These are phyloP conservation scores for Chlorella variabilis DNA, from an alignment of 163 green algal genomes.

Conservation along the genomic window DNA sequence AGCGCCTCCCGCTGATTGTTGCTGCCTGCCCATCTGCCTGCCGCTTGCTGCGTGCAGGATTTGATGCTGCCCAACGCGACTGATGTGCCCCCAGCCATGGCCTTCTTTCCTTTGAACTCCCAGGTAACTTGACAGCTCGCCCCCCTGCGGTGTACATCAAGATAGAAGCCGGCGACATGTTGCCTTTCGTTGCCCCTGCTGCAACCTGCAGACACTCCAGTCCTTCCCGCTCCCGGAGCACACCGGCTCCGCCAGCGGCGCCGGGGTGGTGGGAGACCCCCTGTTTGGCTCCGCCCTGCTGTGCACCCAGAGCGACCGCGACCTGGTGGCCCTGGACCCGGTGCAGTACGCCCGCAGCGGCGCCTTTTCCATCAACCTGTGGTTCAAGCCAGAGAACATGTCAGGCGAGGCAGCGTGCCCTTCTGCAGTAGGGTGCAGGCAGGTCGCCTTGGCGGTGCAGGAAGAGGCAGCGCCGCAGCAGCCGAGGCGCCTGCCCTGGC, in stretches of 20 bases:
- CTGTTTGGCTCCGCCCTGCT: conserved; percentile 45
- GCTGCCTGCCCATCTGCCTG: no score
- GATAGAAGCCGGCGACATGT: no score
- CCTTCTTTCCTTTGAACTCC: conserved; percentile 46
- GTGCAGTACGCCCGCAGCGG: conserved; percentile 58
- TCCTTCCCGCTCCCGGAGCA: conserved; percentile 49
- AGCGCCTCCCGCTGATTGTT: no score
- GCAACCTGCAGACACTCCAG: conserved; percentile 19
- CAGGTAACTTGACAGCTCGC: not conserved
- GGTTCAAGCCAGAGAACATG: conserved; percentile 55
- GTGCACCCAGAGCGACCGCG: conserved; percentile 14
- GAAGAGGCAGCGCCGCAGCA: no score
- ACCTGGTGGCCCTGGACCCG: conserved; percentile 38
- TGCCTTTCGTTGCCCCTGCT: no score
- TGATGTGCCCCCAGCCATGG: conserved; percentile 11
- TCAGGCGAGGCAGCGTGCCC: no score
- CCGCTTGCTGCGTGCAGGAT: not conserved
- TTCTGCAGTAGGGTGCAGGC: not conserved
- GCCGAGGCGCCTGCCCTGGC: no score
- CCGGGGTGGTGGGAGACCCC: conserved; percentile 25
- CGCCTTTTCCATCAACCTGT: conserved; percentile 73
- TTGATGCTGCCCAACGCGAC: conserved; percentile 27
- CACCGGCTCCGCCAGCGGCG: not conserved
- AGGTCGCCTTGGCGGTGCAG: no score
- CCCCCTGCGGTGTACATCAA: not conserved